phyloP scores from a whole-genome alignment of 495 filamentous ascomycete species.

The Aspergillus nidulans region DNA sequence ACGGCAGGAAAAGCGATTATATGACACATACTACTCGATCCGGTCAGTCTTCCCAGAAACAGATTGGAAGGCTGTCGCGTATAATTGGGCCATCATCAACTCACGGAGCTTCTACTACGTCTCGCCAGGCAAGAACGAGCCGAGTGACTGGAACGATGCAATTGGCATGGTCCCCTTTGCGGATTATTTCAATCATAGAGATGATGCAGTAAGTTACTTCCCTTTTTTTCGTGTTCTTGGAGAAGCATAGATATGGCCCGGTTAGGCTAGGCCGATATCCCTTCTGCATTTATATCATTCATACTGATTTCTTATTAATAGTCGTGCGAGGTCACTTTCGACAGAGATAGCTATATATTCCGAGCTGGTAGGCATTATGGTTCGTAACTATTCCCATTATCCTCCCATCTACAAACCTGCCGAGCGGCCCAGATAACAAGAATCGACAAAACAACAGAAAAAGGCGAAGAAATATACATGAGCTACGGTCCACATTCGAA shows the following conservation, averaged over 20 bases:
- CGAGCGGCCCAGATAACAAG: background rate
- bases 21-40: slow-evolving; percentile 50
- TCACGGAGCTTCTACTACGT: slow-evolving; percentile 72
- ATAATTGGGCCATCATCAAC: slow-evolving; percentile 72
- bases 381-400: slow-evolving; percentile 13
- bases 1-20: slow-evolving; percentile 58
- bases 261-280: no score
- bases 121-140: slow-evolving; percentile 39
- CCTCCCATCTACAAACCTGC: background rate
- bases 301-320: background rate
- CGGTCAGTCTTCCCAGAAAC: slow-evolving; percentile 44
- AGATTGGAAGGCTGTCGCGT: slow-evolving; percentile 47
- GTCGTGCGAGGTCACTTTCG: slow-evolving; percentile 54
- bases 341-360: slow-evolving; percentile 53
- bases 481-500: slow-evolving; percentile 72
- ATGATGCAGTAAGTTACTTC: slow-evolving; percentile 28
- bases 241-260: no score
- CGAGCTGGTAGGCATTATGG: slow-evolving; percentile 46
- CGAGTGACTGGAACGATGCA: slow-evolving; percentile 52
- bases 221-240: background rate
- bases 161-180: slow-evolving; percentile 74
- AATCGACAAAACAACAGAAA: slow-evolving; percentile 21
- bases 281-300: no score
- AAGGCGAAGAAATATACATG: slow-evolving; percentile 66
- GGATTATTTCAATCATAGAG: slow-evolving; percentile 75